phyloP scores from a whole-genome alignment of 352 stramenopile genomes.

The Pythium insidiosum region DNA sequence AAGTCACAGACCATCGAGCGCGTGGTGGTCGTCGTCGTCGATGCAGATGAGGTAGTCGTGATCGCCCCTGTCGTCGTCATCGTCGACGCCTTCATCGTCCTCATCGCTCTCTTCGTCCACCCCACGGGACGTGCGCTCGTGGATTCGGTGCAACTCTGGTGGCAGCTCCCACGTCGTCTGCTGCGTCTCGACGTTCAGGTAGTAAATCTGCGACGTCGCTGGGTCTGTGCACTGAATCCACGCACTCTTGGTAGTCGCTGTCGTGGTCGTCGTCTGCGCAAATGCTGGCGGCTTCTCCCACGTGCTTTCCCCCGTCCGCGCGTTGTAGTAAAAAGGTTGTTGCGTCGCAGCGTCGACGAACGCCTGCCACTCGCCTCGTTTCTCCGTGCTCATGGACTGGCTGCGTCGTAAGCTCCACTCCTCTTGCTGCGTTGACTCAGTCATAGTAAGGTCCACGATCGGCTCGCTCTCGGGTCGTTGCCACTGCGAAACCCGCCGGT shows the following conservation, averaged over 20 bases:
- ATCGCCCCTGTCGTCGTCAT: constrained; percentile 7
- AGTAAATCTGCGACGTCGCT: constrained; percentile 31
- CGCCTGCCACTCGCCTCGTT: constrained; percentile 35
- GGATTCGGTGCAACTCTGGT: constrained; percentile 9
- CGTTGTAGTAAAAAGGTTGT: constrained; percentile 68
- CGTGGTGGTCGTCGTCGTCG: too few species aligned
- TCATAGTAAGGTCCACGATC: constrained; percentile 13
- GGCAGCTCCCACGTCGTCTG: constrained; percentile 45
- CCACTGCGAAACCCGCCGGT: constrained; percentile 32
- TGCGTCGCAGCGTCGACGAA: constrained; percentile 49
- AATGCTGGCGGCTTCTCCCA: constrained; percentile 31
- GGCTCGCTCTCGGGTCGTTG: constrained; percentile 18
- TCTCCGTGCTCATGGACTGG: constrained; percentile 15
- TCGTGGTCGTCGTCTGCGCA: neutral
- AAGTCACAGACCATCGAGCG: too few species aligned
- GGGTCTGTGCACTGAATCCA: constrained; percentile 49
- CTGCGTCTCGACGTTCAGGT: constrained; percentile 38
- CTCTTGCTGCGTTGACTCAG: neutral
- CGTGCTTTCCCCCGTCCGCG: constrained; percentile 38
- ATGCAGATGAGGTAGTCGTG: constrained; percentile 41
- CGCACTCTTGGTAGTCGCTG: constrained; percentile 3
- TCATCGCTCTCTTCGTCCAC: neutral
- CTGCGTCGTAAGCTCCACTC: constrained; percentile 16
- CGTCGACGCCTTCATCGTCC: neutral
- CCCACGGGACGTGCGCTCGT: neutral